Percentiles rank a stretch among this genome's conserved stretches.
Conservation (phyloP, 805 yeast species). For the Torulaspora gathmanii region DNA sequence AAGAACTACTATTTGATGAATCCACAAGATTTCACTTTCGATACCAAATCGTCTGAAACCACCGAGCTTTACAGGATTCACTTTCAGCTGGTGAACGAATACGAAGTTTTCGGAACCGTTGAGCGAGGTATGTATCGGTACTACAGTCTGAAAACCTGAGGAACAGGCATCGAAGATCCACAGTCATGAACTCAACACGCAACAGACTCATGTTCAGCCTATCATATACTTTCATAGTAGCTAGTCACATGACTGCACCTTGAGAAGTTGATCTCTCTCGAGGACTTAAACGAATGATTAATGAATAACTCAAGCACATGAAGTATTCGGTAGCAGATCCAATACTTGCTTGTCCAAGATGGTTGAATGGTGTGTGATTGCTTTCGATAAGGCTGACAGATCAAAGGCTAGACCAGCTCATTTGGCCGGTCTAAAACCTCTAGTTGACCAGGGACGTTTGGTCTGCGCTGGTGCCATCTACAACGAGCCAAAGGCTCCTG, state of each 20-base stretch:
- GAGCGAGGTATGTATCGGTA: conserved; percentile 44
- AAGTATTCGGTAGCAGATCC: no score
- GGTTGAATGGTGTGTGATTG: conserved; percentile 64
- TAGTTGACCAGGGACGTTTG: conserved; percentile 41
- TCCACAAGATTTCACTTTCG: conserved; percentile 28
- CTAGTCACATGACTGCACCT: neutral
- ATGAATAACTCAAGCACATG: neutral
- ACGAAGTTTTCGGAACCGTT: conserved; percentile 40
- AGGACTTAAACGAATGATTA: neutral
- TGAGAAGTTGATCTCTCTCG: neutral
- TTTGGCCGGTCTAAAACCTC: conserved; percentile 43
- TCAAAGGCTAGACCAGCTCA: conserved; percentile 49
- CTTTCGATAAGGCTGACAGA: conserved; percentile 63
- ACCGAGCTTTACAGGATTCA: conserved; percentile 28
- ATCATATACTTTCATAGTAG: no score
- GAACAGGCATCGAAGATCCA: no score
- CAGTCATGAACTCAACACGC: no score
- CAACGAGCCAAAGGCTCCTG: conserved; percentile 41
- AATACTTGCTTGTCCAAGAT: conserved; percentile 21
- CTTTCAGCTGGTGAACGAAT: conserved; percentile 34
- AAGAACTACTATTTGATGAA: conserved; percentile 19
- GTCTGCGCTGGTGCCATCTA: conserved; percentile 51
- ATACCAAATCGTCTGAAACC: conserved; percentile 25
- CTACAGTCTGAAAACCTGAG: conserved; percentile 35
- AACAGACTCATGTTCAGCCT: no score